These are phyloP conservation scores for Hanseniaspora vineae DNA, from an alignment of 805 yeast species.

Conservation along the genomic window DNA sequence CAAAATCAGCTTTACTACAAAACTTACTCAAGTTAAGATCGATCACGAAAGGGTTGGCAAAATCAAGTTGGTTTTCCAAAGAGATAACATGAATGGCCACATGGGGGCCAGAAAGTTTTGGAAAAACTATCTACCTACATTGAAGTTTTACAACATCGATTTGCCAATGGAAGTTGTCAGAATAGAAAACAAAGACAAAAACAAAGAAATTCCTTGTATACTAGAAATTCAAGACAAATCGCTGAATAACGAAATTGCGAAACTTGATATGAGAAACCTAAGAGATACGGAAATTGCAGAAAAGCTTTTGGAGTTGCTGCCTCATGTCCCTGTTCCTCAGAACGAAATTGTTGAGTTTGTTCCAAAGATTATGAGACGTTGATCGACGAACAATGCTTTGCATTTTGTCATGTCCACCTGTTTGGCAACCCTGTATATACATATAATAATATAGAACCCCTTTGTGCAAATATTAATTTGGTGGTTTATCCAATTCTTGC, in stretches of 20 bases:
- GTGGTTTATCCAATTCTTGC: too few relatives aligned
- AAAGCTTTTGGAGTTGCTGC: slow-evolving; percentile 37
- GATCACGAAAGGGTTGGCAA: slow-evolving; percentile 15
- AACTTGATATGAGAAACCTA: slow-evolving; percentile 42
- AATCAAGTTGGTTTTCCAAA: slow-evolving; percentile 42
- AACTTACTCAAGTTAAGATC: slow-evolving; percentile 17
- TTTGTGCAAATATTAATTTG: too few relatives aligned
- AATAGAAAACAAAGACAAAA: slow-evolving; percentile 26
- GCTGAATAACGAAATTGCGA: slow-evolving; percentile 13
- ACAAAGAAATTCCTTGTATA: slow-evolving; percentile 17
- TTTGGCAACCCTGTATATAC: neutral
- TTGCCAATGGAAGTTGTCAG: slow-evolving; percentile 49
- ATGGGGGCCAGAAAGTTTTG: slow-evolving; percentile 66
- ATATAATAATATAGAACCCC: neutral
- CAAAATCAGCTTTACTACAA: slow-evolving; percentile 15
- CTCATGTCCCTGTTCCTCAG: slow-evolving; percentile 38
- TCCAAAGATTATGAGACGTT: neutral
- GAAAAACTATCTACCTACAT: slow-evolving; percentile 59
- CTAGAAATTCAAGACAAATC: slow-evolving; percentile 12
- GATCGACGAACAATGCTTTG: neutral
- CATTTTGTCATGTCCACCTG: too few relatives aligned
- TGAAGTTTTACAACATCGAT: slow-evolving; percentile 73
- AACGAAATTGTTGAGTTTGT: slow-evolving; percentile 25
- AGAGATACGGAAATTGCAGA: slow-evolving; percentile 40
- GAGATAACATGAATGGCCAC: slow-evolving; percentile 36